Conservation (phyloP, 2,329 filamentous ascomycete genomes). For the Nemania abortiva region DNA sequence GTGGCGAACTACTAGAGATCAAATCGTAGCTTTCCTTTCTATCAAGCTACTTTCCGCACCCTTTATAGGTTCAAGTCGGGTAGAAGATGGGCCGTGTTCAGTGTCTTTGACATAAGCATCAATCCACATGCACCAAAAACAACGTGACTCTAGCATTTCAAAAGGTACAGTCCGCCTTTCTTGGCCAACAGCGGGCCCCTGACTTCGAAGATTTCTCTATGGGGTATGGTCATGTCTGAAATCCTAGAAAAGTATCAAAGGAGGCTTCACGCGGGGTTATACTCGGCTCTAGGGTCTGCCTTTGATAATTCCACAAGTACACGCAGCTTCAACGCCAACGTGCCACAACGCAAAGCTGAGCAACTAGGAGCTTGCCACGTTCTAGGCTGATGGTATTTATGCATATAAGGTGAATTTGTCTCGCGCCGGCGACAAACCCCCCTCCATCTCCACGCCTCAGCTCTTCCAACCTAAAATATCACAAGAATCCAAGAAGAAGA, state of each 20-base stretch:
- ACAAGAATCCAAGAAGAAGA: not conserved
- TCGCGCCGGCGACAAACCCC: too few relatives aligned
- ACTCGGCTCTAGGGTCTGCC: not conserved
- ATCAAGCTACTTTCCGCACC: not conserved
- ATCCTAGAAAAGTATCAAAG: not conserved
- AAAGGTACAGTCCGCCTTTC: not conserved
- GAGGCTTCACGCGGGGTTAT: not conserved
- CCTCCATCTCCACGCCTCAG: not conserved
- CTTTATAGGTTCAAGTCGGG: not conserved
- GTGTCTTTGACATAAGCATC: not conserved
- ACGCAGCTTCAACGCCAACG: not conserved
- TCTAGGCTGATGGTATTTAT: not conserved
- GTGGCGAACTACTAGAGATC: not conserved
- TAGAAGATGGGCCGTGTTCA: not conserved
- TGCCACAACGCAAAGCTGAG: not conserved
- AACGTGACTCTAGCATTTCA: not conserved
- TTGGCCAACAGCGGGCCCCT: not conserved
- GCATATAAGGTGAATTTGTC: constrained; percentile 1
- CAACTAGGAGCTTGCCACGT: not conserved
- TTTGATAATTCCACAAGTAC: not conserved
- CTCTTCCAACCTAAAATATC: not conserved
- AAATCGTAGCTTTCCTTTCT: not conserved
- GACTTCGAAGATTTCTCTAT: not conserved
- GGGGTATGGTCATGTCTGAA: not conserved
- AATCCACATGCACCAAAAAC: not conserved